Percentiles rank a stretch among this genome's conserved stretches.
These are phyloP conservation scores for Candida morakotiae DNA, from an alignment of 805 yeast genomes.

Conservation along the genomic window DNA sequence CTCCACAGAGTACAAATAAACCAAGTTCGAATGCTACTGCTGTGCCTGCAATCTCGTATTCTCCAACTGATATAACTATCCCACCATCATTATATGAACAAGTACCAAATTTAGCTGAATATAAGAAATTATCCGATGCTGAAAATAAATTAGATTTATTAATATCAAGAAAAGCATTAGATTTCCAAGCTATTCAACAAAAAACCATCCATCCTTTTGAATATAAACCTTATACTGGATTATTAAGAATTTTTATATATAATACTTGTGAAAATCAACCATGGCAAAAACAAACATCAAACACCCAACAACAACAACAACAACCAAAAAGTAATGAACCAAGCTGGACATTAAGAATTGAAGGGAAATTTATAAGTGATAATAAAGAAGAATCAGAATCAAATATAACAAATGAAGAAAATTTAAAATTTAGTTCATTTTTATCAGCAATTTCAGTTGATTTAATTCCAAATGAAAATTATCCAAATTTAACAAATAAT, in stretches of 20 bases:
- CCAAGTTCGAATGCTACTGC: constrained; percentile 30
- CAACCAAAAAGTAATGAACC: constrained; percentile 33
- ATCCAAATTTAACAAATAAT: constrained; percentile 20
- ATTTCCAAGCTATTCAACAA: constrained; percentile 64
- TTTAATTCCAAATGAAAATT: constrained; percentile 42
- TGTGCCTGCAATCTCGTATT: constrained; percentile 35
- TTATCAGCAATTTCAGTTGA: constrained; percentile 84
- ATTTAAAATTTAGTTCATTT: constrained; percentile 72
- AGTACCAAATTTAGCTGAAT: constrained; percentile 69
- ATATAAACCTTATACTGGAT: constrained; percentile 46
- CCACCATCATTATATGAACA: constrained; percentile 34
- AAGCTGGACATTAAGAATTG: constrained; percentile 82
- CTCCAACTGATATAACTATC: constrained; percentile 39
- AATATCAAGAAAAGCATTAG: constrained; percentile 78
- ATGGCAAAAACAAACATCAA: constrained; percentile 58
- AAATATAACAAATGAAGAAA: constrained; percentile 8
- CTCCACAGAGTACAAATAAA: constrained; percentile 19
- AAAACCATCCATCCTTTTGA: constrained; percentile 35
- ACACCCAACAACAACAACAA: constrained; percentile 18
- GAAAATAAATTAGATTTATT: constrained; percentile 79
- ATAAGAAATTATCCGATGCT: constrained; percentile 70
- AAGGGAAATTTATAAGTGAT: constrained; percentile 71
- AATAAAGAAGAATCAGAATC: constrained; percentile 9
- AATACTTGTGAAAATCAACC: constrained; percentile 83
- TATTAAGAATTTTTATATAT: constrained; percentile 75